phyloP scores from a whole-genome alignment of 495 filamentous ascomycete genomes.

The Monascus purpureus region DNA sequence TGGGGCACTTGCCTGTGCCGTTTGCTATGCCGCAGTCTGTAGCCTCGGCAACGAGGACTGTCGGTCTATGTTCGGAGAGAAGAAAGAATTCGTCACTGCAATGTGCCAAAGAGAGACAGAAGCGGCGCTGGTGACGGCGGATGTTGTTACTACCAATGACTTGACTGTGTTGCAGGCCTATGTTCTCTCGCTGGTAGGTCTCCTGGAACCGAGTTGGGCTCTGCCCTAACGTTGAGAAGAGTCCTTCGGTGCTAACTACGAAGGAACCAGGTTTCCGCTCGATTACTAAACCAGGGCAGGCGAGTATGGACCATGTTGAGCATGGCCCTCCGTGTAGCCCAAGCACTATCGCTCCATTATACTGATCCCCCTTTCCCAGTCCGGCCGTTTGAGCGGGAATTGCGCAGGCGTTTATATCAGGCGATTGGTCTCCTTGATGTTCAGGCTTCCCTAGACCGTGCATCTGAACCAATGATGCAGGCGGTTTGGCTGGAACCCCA shows the following conservation, averaged over 20 bases:
- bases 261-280: slow-evolving; percentile 25
- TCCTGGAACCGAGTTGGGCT: not conserved
- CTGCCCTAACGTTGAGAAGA: not conserved
- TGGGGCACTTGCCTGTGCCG: slow-evolving; percentile 30
- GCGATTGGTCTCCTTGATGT: slow-evolving; percentile 24
- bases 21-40: slow-evolving; percentile 38
- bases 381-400: slow-evolving; percentile 17
- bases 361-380: slow-evolving; percentile 19
- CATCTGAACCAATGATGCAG: slow-evolving; percentile 28
- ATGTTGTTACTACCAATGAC: slow-evolving; percentile 40
- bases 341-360: slow-evolving; percentile 50
- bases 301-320: slow-evolving; percentile 47
- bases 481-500: slow-evolving; percentile 14
- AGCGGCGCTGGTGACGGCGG: slow-evolving; percentile 31
- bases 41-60: slow-evolving; percentile 31
- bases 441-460: slow-evolving; percentile 18
- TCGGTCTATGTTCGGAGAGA: slow-evolving; percentile 20
- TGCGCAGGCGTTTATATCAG: slow-evolving; percentile 23
- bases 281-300: slow-evolving; percentile 24
- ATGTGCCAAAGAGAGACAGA: slow-evolving; percentile 37
- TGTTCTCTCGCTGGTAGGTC: slow-evolving; percentile 34
- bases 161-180: slow-evolving; percentile 43
- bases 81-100: slow-evolving; percentile 21
- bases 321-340: slow-evolving; percentile 52
- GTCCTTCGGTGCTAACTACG: slow-evolving; percentile 14